phyloP scores from a whole-genome alignment of 2,329 filamentous ascomycete species.

The Aspergillus pseudotamarii region DNA sequence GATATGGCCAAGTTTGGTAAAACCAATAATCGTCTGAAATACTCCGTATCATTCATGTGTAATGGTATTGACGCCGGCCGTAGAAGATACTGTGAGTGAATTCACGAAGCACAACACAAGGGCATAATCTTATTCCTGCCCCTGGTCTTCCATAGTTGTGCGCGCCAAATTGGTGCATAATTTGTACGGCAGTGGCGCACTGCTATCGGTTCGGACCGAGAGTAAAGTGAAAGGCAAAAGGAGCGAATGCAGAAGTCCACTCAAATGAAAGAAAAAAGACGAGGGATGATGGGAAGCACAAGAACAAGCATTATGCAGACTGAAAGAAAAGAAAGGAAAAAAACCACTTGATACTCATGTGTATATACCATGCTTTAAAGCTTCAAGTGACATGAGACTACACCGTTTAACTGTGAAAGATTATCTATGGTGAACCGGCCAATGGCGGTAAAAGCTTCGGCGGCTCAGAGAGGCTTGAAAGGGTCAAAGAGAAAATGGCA shows the following conservation, averaged over 20 bases:
- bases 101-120: neutral
- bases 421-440: neutral
- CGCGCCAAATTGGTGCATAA: constrained; percentile 1
- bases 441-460: neutral
- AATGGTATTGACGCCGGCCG: neutral
- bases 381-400: neutral
- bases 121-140: neutral
- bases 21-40: neutral
- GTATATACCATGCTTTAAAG: neutral
- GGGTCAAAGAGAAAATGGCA: neutral
- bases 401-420: neutral
- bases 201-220: constrained; percentile 16
- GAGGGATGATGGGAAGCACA: neutral
- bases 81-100: neutral
- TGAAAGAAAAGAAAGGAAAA: too few relatives aligned
- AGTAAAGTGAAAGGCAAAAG: constrained; percentile 5
- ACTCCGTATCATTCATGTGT: neutral
- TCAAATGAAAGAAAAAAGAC: neutral
- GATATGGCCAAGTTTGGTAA: neutral
- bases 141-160: constrained; percentile 4
- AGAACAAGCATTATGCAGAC: neutral
- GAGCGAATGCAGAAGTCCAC: neutral
- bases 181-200: constrained; percentile 13
- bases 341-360: neutral
- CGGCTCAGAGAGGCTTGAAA: neutral